Base-by-base conservation (phyloP, 352 stramenopile species). In the Aphanomyces euteiches region DNA sequence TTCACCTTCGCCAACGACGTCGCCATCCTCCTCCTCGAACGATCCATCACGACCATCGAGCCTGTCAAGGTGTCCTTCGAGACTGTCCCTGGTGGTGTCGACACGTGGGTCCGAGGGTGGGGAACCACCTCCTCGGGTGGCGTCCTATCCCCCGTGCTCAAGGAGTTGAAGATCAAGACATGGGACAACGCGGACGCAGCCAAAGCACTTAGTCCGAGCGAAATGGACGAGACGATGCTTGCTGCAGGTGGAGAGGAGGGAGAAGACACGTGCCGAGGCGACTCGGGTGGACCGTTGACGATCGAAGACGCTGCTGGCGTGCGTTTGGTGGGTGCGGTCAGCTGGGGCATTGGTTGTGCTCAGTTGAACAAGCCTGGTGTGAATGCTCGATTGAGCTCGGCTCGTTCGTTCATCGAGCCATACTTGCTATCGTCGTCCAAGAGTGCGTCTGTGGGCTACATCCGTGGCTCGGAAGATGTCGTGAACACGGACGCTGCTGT, bases 1-100 rank as follows among this genome's bases (percentile, higher is more conserved):
- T 67, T 74, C 56, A 82, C 57, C 56, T 78, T 83, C 72, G 74
- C 77, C 57, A 79, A 81, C 69, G 84, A 92, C 64, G 83, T 90
- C 43, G 38, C 85, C 41, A 78, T 89, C n/a, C 74, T 92, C 4
- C 73, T 84, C 53, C 72, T 92, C 5, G 75, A 80, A 21, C 75
- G 48, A 3, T 12, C 10, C 43, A 50, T 50, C 43, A 50, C 2
- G 1, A n/a, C 1, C 10, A 50, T 50, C 43, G 43, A 1, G 1
- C 43, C 43, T 2, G 43, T 50, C 10, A 12, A 50, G 2, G 43
- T 50, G 0, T 50, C 43, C 1, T 50, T 50, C 2, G 43, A 50
- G 10, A n/a, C 43, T 2, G 43, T 50, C 10, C 43, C 43, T n/a
- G 43, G 1, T 50, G 43, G 43, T n/a, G 43, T 50, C 2, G 10